Conservation (phyloP, 2,329 filamentous ascomycete genomes). For the Alternaria triticina region DNA sequence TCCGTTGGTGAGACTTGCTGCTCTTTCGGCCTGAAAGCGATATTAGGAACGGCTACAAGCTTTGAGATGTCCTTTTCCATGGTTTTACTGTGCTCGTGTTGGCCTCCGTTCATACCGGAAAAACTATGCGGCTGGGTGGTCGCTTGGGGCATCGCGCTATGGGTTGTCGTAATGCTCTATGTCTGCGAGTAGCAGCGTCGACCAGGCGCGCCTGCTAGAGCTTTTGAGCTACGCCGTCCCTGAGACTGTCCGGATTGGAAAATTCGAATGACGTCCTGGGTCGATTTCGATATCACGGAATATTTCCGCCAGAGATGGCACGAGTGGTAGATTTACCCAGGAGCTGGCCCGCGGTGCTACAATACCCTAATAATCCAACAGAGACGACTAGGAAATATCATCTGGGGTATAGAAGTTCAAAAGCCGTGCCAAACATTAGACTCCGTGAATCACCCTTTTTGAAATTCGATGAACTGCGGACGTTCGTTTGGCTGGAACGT, state of each 20-base stretch:
- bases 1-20: background rate
- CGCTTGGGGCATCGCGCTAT: background rate
- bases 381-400: background rate
- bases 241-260: background rate
- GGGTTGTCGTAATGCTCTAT: background rate
- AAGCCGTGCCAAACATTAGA: background rate
- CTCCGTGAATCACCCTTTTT: background rate
- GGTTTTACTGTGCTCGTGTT: background rate
- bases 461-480: background rate
- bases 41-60: conserved; percentile 9
- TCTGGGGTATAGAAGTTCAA: background rate
- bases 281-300: background rate
- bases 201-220: background rate
- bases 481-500: background rate
- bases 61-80: background rate
- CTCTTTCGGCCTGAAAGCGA: background rate
- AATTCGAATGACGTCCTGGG: accelerated
- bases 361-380: background rate
- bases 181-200: background rate
- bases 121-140: too few species aligned
- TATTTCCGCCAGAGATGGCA: background rate
- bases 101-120: background rate
- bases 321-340: background rate
- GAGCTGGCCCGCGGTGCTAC: background rate
- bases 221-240: background rate